phyloP scores from a whole-genome alignment of 2,329 filamentous ascomycete genomes.

The Aspergillus sp. region DNA sequence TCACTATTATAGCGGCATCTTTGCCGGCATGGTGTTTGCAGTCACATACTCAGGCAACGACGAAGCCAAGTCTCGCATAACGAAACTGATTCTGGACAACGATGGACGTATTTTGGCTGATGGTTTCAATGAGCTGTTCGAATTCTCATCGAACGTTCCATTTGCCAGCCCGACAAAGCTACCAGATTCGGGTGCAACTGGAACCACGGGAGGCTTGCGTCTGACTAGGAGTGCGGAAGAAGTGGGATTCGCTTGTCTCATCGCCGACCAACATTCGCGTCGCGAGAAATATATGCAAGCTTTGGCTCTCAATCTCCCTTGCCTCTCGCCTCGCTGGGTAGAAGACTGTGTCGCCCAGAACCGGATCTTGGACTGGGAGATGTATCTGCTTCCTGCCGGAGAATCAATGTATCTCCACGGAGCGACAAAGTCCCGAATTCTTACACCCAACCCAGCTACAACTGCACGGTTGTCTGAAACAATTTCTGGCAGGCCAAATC shows the following conservation, averaged over 20 bases:
- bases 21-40: slow-evolving; percentile 81
- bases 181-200: slow-evolving; percentile 7
- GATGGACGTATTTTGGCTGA: slow-evolving; percentile 68
- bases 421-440: slow-evolving; percentile 68
- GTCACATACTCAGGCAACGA: slow-evolving; percentile 65
- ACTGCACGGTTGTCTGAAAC: slow-evolving; percentile 55
- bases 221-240: slow-evolving; percentile 51
- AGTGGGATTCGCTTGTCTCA: slow-evolving; percentile 75
- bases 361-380: slow-evolving; percentile 65
- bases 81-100: slow-evolving; percentile 60
- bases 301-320: slow-evolving; percentile 81
- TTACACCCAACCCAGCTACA: slow-evolving; percentile 57
- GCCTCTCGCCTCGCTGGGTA: slow-evolving; percentile 78
- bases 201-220: slow-evolving; percentile 36
- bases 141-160: slow-evolving; percentile 32
- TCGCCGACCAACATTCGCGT: slow-evolving; percentile 80
- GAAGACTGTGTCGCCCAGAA: slow-evolving; percentile 62
- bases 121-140: slow-evolving; percentile 80
- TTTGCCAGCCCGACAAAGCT: slow-evolving; percentile 24
- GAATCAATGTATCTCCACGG: slow-evolving; percentile 71
- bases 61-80: slow-evolving; percentile 53
- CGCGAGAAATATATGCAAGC: slow-evolving; percentile 94
- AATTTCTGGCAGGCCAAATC: slow-evolving; percentile 55
- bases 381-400: slow-evolving; percentile 82
- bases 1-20: slow-evolving; percentile 46